Conservation (phyloP, 2,329 filamentous ascomycete genomes). For the Trichoderma citrinoviride region DNA sequence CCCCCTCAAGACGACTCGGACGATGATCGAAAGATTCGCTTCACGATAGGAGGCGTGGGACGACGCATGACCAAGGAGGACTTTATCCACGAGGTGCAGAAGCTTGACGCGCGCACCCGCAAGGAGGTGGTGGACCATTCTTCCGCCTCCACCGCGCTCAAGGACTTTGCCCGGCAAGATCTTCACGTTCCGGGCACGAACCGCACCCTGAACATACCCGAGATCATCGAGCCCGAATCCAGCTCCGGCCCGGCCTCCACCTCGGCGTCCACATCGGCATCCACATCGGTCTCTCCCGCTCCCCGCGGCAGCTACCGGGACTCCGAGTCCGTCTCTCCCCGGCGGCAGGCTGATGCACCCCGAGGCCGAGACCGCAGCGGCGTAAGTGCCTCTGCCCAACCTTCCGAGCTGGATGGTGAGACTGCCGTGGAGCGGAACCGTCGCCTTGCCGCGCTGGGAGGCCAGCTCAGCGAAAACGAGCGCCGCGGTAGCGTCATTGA, state of each 20-base stretch:
- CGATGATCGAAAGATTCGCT: constrained; percentile 71
- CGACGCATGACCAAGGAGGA: constrained; percentile 76
- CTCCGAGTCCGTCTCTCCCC: constrained; percentile 26
- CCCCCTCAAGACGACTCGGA: constrained; percentile 48
- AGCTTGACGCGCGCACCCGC: constrained; percentile 65
- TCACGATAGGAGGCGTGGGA: constrained; percentile 72
- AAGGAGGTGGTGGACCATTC: constrained; percentile 54
- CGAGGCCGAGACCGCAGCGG: constrained; percentile 3
- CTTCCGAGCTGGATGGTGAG: constrained; percentile 46
- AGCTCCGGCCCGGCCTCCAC: constrained; percentile 25
- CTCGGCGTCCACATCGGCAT: neutral
- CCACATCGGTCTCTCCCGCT: constrained; percentile 13
- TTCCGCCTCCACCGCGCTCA: constrained; percentile 46
- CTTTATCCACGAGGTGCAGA: constrained; percentile 71
- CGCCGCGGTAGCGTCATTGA: constrained; percentile 17
- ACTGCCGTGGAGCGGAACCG: constrained; percentile 68
- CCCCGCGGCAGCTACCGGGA: constrained; percentile 11
- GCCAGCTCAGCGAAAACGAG: constrained; percentile 41
- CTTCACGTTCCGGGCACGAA: constrained; percentile 18
- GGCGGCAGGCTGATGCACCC: constrained; percentile 21
- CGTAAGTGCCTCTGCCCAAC: neutral
- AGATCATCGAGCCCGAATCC: constrained; percentile 26
- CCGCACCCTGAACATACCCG: constrained; percentile 21
- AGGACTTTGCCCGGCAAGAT: constrained; percentile 48
- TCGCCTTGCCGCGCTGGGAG: constrained; percentile 54